These are phyloP conservation scores for Thelonectria discophora DNA, from an alignment of 2,329 filamentous ascomycete species.

Conservation along the genomic window DNA sequence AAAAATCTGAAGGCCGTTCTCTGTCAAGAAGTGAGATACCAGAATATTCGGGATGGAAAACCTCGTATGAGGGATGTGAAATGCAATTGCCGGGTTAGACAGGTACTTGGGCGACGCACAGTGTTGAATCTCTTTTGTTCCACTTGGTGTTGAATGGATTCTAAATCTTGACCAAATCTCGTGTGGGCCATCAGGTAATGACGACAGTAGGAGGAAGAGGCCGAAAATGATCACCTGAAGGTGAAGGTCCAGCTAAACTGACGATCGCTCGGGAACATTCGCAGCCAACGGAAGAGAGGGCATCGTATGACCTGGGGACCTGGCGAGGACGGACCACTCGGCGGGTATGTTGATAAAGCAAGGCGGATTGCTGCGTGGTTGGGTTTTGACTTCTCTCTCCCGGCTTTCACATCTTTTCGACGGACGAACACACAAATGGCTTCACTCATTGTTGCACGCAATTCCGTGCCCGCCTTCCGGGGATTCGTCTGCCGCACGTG, in stretches of 20 bases:
- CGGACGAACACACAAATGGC: not conserved
- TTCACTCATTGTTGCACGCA: constrained; percentile 24
- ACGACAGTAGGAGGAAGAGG: not conserved
- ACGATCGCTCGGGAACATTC: not conserved
- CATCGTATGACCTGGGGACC: constrained; percentile 3
- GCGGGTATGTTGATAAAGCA: not conserved
- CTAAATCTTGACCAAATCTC: not conserved
- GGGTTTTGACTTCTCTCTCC: not conserved
- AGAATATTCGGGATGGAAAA: constrained; percentile 36
- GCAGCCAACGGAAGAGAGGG: not conserved
- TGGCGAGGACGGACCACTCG: not conserved
- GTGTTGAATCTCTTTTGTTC: not conserved
- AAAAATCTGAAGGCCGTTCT: constrained; percentile 48
- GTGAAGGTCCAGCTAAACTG: not conserved
- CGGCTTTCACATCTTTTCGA: not conserved
- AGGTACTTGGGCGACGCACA: not conserved
- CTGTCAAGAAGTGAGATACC: constrained; percentile 43
- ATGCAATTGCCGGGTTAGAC: constrained; percentile 22
- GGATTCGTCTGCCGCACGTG: constrained; percentile 34
- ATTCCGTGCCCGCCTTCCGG: constrained; percentile 18
- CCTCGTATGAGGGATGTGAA: constrained; percentile 36
- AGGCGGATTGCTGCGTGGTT: not conserved
- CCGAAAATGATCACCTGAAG: not conserved
- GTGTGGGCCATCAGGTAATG: not conserved
- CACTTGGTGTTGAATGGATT: not conserved